A percentile compares a stretch with the other conserved stretches of the same genome.
These are phyloP conservation scores for Wallacemonas sp. DNA, from an alignment of 208 protist species.

Conservation along the genomic window DNA sequence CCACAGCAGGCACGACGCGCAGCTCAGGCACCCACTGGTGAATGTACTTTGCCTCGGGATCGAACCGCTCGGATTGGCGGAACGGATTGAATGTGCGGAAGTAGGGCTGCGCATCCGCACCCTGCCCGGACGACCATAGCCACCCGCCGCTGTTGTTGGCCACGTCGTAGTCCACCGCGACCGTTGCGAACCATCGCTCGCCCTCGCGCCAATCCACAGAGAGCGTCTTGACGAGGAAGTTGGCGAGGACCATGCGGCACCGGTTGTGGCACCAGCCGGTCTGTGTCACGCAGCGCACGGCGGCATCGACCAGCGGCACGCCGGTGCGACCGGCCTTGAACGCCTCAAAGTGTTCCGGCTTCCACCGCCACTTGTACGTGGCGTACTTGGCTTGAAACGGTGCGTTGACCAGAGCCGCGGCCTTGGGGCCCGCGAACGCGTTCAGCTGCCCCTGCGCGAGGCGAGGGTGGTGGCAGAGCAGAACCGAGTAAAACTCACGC, in stretches of 20 bases:
- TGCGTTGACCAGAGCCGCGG: conserved; percentile 33
- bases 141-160: conserved; percentile 88
- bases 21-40: conserved; percentile 77
- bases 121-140: conserved; percentile 75
- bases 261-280: conserved; percentile 89
- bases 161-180: conserved; percentile 89
- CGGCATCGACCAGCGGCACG: conserved; percentile 92
- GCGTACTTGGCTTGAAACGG: conserved; percentile 64
- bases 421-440: conserved; percentile 17
- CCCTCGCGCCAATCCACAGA: conserved; percentile 91
- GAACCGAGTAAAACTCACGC: conserved; percentile 77
- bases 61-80: conserved; percentile 63
- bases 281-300: conserved; percentile 83
- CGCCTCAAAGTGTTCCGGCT: conserved; percentile 41
- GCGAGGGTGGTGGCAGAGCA: conserved; percentile 58
- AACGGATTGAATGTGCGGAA: conserved; percentile 87
- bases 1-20: conserved; percentile 43
- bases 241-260: conserved; percentile 76
- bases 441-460: conserved; percentile 63
- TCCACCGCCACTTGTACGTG: conserved; percentile 62
- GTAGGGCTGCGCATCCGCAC: conserved; percentile 79
- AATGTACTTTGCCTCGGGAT: conserved; percentile 67
- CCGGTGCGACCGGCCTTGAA: conserved; percentile 87
- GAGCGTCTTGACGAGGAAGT: conserved; percentile 89
- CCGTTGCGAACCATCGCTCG: conserved; percentile 84